phyloP scores from a whole-genome alignment of 208 protist genomes.

The Balamuthia mandrillaris region DNA sequence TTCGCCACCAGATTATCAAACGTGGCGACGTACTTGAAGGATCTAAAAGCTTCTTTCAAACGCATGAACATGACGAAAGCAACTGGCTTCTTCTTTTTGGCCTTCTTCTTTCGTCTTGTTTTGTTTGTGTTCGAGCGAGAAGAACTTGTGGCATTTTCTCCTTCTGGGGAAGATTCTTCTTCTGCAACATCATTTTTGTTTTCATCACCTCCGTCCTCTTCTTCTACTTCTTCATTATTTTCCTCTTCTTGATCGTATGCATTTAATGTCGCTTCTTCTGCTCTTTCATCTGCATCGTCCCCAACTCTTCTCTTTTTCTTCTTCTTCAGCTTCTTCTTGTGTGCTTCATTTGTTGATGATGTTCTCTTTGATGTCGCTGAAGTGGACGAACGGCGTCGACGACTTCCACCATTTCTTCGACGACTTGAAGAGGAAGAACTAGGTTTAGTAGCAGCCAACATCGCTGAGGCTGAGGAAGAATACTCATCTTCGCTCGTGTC shows the following conservation, averaged over 20 bases:
- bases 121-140: too few species aligned
- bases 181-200: background rate
- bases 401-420: too few species aligned
- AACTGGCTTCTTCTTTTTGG: background rate
- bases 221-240: background rate
- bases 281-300: background rate
- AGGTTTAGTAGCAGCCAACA: too few species aligned
- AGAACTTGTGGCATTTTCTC: too few species aligned
- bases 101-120: too few species aligned
- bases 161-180: background rate
- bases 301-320: background rate
- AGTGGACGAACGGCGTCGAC: background rate
- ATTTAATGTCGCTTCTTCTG: background rate
- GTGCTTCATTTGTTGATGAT: background rate
- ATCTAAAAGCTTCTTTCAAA: background rate
- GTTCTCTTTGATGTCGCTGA: background rate
- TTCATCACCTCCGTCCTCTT: background rate
- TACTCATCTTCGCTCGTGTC: too few species aligned
- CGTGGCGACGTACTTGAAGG: background rate
- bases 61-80: constrained; percentile 15
- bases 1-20: background rate
- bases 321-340: background rate
- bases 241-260: too few species aligned
- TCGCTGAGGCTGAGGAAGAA: too few species aligned
- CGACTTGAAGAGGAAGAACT: too few species aligned